Evolutionary conservation across 805 yeast genomes (phyloP).

Genomic region (Nakazawaea ishiwadae): DNA sequence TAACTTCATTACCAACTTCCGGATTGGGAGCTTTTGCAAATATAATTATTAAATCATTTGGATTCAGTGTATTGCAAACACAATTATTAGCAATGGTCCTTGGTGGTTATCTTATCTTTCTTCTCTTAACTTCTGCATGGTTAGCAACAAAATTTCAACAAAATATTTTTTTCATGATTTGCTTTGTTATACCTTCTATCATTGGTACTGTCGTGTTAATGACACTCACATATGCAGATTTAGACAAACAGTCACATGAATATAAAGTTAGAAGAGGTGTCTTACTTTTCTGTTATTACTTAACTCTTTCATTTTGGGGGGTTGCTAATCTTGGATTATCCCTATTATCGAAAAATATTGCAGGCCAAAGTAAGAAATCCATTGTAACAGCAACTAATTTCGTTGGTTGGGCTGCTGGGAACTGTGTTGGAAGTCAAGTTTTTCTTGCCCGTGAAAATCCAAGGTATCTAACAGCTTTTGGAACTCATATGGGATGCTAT

Average conservation of each 20-base stretch:
- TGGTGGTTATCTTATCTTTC: constrained; percentile 26
- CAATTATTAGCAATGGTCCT: constrained; percentile 28
- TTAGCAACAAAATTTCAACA: constrained; percentile 19
- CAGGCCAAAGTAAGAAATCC: constrained; percentile 25
- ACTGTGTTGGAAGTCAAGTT: constrained; percentile 19
- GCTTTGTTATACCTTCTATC: constrained; percentile 26
- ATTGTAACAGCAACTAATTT: constrained; percentile 19
- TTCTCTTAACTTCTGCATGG: constrained; percentile 22
- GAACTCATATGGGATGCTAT: constrained; percentile 24
- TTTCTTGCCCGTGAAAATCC: constrained; percentile 14
- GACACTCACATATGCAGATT: constrained; percentile 19
- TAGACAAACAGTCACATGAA: constrained; percentile 16
- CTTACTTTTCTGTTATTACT: constrained; percentile 25
- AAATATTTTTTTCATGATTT: constrained; percentile 18
- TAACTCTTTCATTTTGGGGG: constrained; percentile 24
- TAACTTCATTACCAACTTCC: constrained; percentile 23
- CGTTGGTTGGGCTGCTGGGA: constrained; percentile 19
- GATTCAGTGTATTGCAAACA: constrained; percentile 24
- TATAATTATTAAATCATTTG: constrained; percentile 25
- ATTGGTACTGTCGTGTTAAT: constrained; percentile 26
- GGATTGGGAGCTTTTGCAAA: constrained; percentile 28
- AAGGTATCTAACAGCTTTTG: constrained; percentile 17
- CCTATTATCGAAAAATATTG: constrained; percentile 23
- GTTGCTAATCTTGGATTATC: constrained; percentile 20
- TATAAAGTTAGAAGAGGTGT: constrained; percentile 21